A percentile compares a stretch with the other conserved stretches of the same genome.
These are phyloP conservation scores for Pichia sp. DNA, from an alignment of 1,139 yeast genomes.

Conservation along the genomic window DNA sequence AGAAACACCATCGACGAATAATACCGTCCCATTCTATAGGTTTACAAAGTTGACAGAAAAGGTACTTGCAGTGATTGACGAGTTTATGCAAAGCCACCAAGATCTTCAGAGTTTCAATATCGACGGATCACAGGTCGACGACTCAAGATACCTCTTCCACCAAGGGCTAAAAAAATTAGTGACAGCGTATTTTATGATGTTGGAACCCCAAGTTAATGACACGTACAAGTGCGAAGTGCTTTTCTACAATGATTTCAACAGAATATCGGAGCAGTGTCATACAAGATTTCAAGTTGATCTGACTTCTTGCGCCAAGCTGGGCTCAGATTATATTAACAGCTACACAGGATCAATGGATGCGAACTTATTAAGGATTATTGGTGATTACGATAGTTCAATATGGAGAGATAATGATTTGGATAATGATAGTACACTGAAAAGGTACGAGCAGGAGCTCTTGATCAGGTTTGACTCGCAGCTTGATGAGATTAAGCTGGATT, in stretches of 20 bases:
- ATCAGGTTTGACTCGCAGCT: constrained; percentile 6
- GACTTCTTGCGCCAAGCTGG: constrained; percentile 18
- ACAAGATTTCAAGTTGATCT: constrained; percentile 15
- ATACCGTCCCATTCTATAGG: too few relatives aligned
- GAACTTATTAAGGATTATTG: constrained; percentile 10
- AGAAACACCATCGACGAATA: too few relatives aligned
- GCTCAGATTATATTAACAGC: constrained; percentile 12
- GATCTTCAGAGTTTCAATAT: constrained; percentile 7
- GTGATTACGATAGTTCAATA: constrained; percentile 11
- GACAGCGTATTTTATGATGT: constrained; percentile 20
- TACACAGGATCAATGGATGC: constrained; percentile 7
- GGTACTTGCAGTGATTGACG: too few relatives aligned
- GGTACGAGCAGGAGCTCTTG: constrained; percentile 6
- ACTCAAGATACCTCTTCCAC: constrained; percentile 18
- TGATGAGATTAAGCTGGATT: not conserved
- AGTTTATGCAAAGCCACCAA: constrained; percentile 14
- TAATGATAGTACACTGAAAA: constrained; percentile 1
- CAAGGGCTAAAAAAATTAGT: constrained; percentile 21
- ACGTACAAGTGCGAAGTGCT: constrained; percentile 20
- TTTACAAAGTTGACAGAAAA: too few relatives aligned
- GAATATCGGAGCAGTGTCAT: constrained; percentile 18
- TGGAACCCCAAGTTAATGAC: constrained; percentile 10
- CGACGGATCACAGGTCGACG: constrained; percentile 10
- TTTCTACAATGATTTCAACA: constrained; percentile 26
- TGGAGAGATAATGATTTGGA: constrained; percentile 10